Base-by-base conservation (phyloP, 352 stramenopile species). In the Phytopythium ostracodes region DNA sequence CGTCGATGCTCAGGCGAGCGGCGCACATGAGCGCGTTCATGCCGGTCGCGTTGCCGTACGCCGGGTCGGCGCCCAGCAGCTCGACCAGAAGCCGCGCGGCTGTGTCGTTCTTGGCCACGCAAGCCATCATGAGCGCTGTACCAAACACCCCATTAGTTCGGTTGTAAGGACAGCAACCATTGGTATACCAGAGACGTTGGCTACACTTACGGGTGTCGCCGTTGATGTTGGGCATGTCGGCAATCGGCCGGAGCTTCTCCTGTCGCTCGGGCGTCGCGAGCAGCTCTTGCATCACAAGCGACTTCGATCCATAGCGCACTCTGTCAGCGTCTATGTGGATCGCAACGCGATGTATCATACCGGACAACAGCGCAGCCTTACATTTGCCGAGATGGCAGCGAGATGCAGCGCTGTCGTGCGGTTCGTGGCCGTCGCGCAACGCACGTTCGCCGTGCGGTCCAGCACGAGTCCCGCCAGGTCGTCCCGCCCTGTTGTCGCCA, bases 111-210 rank as follows among this genome's bases (percentile, higher is more conserved):
- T 95, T 95, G 15, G 79, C 79, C 36, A 92, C 86, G 27, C 87
- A 90, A 25, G 87, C 87, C 75, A 95, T 90, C 87, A 95, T 95
- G 15, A 95, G 66, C 31, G 87, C 87, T 95, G 55, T 5, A 58
- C 0, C 17, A 20, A 49, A 33, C 47, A 50, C 7, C 29, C 29
- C 29, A 33, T 49, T 0, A 62, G 47, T 22, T 44, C 29, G 29
- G 29, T 7, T 33, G 29, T 7, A 33, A 33, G 29, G 3, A 33
- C 3, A 33, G 29, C 29, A 33, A n/a, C 7, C 29, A 7, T 33
- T 3, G 29, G 3, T 33, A 33, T 33, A 33, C 29, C 29, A 33
- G 29, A 3, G 29, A 7, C 29, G 29, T 33, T 7, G 29, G 15
- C 1, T 29, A 66, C 66, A 66, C 66, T 55, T 66, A 95, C 87